A percentile compares a stretch with the other conserved stretches of the same genome.
Evolutionary conservation across 202 grass and related monocot species (phyloP).

Genomic region (Hordeum pubiflorum): DNA sequence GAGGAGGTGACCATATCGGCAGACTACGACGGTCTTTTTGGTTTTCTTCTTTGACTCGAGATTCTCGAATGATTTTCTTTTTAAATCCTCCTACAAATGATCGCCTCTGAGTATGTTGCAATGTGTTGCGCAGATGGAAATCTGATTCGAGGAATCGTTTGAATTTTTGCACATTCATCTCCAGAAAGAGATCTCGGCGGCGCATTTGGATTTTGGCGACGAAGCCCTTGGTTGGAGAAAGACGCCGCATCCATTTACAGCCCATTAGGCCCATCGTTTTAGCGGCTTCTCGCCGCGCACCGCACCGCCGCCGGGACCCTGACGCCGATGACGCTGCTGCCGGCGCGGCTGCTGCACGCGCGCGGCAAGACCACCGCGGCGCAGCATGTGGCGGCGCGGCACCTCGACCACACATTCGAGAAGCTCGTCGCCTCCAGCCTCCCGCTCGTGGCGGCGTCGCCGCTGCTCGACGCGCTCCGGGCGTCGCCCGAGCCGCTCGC

Average conservation of each 20-base stretch:
- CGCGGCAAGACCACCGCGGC: constrained; percentile 52
- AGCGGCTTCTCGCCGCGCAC: neutral
- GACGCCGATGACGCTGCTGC: neutral
- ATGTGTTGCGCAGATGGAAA: neutral
- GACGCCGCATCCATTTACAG: neutral
- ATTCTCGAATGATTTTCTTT: neutral
- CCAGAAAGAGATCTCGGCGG: no score
- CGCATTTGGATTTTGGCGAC: no score
- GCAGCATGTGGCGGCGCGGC: constrained; percentile 55
- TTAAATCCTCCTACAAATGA: neutral
- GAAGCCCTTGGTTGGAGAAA: neutral
- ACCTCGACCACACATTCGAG: constrained; percentile 64
- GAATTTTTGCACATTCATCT: neutral
- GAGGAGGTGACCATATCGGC: neutral
- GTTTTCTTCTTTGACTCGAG: neutral
- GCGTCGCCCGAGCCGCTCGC: constrained; percentile 43
- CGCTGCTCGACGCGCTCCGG: constrained; percentile 64
- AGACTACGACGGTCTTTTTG: neutral
- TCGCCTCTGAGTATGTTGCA: neutral
- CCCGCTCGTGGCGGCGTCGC: constrained; percentile 51
- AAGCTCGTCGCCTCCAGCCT: constrained; percentile 48
- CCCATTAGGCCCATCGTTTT: neutral
- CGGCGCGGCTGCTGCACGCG: constrained; percentile 26
- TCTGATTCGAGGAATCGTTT: neutral
- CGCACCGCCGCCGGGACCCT: neutral